Base-by-base conservation (phyloP, 768 basidiomycete species). In the Pulveroboletus sp. region DNA sequence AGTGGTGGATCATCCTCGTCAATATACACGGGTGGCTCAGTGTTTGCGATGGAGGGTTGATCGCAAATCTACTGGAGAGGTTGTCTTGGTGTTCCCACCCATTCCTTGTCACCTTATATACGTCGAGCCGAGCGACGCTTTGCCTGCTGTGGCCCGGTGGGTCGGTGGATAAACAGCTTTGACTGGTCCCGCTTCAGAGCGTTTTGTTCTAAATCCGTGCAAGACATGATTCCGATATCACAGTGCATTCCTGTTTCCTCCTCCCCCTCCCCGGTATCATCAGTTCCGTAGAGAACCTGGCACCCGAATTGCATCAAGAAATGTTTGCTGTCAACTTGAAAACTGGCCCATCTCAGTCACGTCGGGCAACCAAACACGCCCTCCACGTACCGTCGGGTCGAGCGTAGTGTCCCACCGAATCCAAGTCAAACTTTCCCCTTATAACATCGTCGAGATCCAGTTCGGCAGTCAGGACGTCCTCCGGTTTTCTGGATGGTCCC, bases 381-480 rank as follows among this genome's bases (percentile, higher is more conserved):
- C 31, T 28, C 28, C 24, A 61, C 79, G 47, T 58, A 82, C 81
- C 61, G 62, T 83, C 82, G 18, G 75, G 70, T 48, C 83, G 62
- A 0, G 80, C 75, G 60, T 85, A 85, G 61, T 84, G 82, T 1
- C 83, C 83, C 1, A 75, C 75, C 2, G 74, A 69, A 57, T 85
- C 84, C 43, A 85, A 59, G 60, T 84, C 83, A 54, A 82, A 80
- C 63, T 83, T 84, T 18, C 76, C 79, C 37, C 81, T 64, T 0
- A 75, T 47, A 50, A 78, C 68, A 50, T 83, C 81, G 51, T 81
- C 76, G 49, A 84, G 58, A 62, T 85, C 80, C 32, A 85, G 60
- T 46, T 82, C 77, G 0, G 78, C 81, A 1, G 75, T 78, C 50
- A 83, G 59, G 1, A 82, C 64, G 21, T 77, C 81, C 65, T 83